These are phyloP conservation scores for Rhodamnia rubescens DNA, from an alignment of 345 rosid species.

Conservation along the genomic window DNA sequence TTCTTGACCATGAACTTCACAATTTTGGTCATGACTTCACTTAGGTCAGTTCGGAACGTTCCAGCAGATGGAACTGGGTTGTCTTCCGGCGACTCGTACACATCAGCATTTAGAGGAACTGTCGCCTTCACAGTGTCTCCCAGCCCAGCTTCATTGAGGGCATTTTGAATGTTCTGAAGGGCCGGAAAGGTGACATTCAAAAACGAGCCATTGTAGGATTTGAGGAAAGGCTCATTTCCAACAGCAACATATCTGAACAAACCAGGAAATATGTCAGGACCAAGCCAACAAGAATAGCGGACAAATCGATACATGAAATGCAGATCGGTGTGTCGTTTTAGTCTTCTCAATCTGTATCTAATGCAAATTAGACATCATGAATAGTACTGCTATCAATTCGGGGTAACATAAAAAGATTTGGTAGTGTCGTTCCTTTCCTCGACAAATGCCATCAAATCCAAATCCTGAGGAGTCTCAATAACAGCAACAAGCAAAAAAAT, in stretches of 20 bases:
- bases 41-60: constrained; percentile 1
- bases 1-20: constrained; percentile 7
- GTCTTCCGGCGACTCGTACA: constrained; percentile 2
- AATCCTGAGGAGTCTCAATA: background rate
- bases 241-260: constrained; percentile 8
- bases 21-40: background rate
- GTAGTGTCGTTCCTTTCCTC: background rate
- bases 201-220: constrained; percentile 30
- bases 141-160: constrained; percentile 19
- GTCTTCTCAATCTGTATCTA: background rate
- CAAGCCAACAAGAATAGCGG: background rate
- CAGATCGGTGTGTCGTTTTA: background rate
- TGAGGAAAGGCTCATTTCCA: constrained; percentile 31
- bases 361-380: background rate
- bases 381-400: background rate
- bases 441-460: background rate
- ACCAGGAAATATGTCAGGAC: background rate
- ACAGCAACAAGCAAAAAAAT: background rate
- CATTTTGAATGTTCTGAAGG: constrained; percentile 26
- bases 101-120: constrained; percentile 38
- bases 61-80: constrained; percentile 8
- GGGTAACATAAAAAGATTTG: background rate
- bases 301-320: background rate
- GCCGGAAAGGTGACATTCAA: constrained; percentile 27
- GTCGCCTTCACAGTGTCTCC: constrained; percentile 26